Evolutionary conservation across 1,284 basidiomycete species (phyloP), one percentile per base, ranked within the genome.

Genomic region (Moesziomyces antarcticus): DNA sequence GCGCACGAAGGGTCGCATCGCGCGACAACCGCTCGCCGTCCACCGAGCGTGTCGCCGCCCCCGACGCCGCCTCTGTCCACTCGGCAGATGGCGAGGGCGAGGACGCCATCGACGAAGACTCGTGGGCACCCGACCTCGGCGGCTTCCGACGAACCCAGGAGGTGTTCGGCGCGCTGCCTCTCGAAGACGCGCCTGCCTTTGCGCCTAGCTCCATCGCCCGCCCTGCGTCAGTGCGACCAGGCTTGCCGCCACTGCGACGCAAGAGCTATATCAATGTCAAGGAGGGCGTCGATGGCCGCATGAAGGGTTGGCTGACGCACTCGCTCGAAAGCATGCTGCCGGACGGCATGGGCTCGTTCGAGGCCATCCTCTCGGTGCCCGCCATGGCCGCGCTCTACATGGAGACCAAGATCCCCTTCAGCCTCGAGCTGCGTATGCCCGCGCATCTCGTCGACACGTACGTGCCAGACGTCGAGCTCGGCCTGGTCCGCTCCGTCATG

Each of bases 241-340:
- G 47, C 14, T 47, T 59, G 5, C 30, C 72, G 7, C 50, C 56
- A 7, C 47, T 21, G 24, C 60, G 58, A 46, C 71, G 71, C 47
- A 69, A 65, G 55, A 70, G 67, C 57, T 70, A 62, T 52, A 69
- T 74, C 63, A 74, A 70, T n/a, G 67, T 74, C 59, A 70, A 70
- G 40, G 67, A 70, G 41, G 67, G 72, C 25, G 57, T 74, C n/a
- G 72, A 74, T 50, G 72, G 72, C 3, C 67, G 72, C 21, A 59
- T 74, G 59, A 74, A 70, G 43, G 72, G 72, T 40, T 74, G 72
- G 72, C 51, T 74, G 20, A 74, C 72, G 3, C 72, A 74, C 56
- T 63, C 67, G 41, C 53, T 70, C 43, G 67, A 74, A 48, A 59
- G 49, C 43, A 24, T 57, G n/a, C 50, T 74, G 25, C 52, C 56